Conservation (phyloP, 768 basidiomycete genomes). For the Tricholoma saponaceum region DNA sequence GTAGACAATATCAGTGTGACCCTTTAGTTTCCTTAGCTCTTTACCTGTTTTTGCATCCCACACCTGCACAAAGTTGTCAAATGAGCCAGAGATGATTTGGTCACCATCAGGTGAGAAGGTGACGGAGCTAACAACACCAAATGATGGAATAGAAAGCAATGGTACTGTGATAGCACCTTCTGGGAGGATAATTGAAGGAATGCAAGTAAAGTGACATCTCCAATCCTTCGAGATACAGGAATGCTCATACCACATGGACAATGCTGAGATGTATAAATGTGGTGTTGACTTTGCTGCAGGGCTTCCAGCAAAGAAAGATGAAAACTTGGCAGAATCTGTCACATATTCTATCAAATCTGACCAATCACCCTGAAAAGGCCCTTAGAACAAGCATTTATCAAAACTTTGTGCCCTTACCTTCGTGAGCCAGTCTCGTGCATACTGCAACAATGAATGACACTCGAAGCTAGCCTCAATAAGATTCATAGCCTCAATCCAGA, state of each 20-base stretch:
- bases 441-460: background rate
- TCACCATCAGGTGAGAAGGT: too few relatives aligned
- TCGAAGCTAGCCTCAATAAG: background rate
- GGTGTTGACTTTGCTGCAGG: background rate
- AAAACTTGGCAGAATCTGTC: background rate
- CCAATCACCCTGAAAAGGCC: background rate
- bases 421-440: background rate
- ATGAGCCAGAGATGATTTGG: too few relatives aligned
- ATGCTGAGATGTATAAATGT: background rate
- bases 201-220: background rate
- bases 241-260: background rate
- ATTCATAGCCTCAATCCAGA: background rate
- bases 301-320: background rate
- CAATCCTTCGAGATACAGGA: background rate
- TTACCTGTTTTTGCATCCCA: too few relatives aligned
- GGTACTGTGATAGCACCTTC: background rate
- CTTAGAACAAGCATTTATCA: too few relatives aligned
- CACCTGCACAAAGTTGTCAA: too few relatives aligned
- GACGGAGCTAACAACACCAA: background rate
- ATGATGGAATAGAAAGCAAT: background rate
- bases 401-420: too few relatives aligned
- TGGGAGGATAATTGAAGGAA: background rate
- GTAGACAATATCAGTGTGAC: too few relatives aligned
- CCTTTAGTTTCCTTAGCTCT: too few relatives aligned
- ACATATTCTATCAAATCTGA: background rate